Evolutionary conservation across 2,329 filamentous ascomycete species (phyloP), one percentile per base, ranked within the genome.

Genomic region (Aspergillus sclerotialis): DNA sequence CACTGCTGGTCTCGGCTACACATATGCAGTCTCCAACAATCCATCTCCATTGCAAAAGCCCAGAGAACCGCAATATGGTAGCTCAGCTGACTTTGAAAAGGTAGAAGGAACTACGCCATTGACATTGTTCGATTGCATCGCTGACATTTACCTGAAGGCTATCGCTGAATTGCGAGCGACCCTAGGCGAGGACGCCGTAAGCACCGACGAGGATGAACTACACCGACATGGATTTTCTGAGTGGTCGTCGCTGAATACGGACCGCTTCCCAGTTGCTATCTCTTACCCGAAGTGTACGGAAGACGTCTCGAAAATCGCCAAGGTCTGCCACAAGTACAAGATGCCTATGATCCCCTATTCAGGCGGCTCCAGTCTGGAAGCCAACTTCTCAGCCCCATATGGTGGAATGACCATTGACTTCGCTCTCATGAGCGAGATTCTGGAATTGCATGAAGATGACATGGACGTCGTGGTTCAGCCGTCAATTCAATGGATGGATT

Each of bases 401-500:
- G 88, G 88, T 9, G 89, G 89, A 9, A 76, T 95, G 53, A 90
- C 84, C 45, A 83, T 95, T 32, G 89, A 95, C 54, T 95, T 95
- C 57, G 76, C 78, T 1, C 78, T 77, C 52, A 95, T 95, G 89
- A 82, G 94, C 56, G 70, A 80, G 50, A 82, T 94, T 16, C 48
- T 95, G 18, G 70, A 80, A 35, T 70, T 94, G 37, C 83, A 94
- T 57, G 80, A 84, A 46, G 82, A 85, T 4, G 89, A 94, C 56
- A 87, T 94, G 84, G 89, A 95, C 49, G 73, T 94, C 32, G 84
- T 94, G 4, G 87, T 95, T 3, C 89, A 95, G 58, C 89, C 89
- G 3, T 84, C 84, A 5, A 81, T 95, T 7, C 82, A 83, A n/a
- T 95, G 88, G 88, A 88, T 93, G 73, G 78, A 84, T 33, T 65